Base-by-base conservation (phyloP, 257 asterid genomes). In the Ligustrum vulgare region DNA sequence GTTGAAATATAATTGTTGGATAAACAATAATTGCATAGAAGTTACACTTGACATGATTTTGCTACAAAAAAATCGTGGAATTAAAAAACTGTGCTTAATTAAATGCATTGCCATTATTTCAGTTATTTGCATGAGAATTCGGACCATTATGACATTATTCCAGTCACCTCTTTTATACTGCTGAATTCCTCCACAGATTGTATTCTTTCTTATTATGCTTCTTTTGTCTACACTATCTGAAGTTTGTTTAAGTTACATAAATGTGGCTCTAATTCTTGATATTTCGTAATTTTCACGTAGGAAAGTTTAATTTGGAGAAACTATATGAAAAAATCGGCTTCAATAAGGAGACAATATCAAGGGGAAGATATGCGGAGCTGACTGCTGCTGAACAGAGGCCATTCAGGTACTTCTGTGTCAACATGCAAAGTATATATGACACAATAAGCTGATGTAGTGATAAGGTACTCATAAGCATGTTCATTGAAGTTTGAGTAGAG, bases 381-480 rank as follows among this genome's bases (percentile, higher is more conserved):
- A 86, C 91, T 63, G 94, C 93, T 15, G 98, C 99, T 78, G 98
- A 91, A 41, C 99, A 94, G 77, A 84, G 98, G 81, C 91, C 99
- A 25, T 92, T 94, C 82, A 92, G 99, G 99, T 90, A 78, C 73
- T 47, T 13, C 23, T 47, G 33, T 58, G 51, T 45, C 15, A 9
- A 22, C 67, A 32, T 68, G 36, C 20, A 54, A 23, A 41, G 49
- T 41, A 41, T 41, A 41, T 11, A 11, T 11, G 49, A 2, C 15
- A 41, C 16, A 10, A 11, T 41, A 11, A 41, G 49, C 11, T 16
- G 12, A 41, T 41, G 16, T 41, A 41, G 33, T 25, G 33, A 10
- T 58, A 23, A 8, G 66, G 33, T 20, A 54, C 25, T 54, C 16
- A 9, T 15, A 58, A 58, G 15, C 34, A 60, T 60, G 25, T 3